Evolutionary conservation across 345 rosid genomes (phyloP), one percentile per base, ranked within the genome.

Genomic region (Orychophragmus violaceus): DNA sequence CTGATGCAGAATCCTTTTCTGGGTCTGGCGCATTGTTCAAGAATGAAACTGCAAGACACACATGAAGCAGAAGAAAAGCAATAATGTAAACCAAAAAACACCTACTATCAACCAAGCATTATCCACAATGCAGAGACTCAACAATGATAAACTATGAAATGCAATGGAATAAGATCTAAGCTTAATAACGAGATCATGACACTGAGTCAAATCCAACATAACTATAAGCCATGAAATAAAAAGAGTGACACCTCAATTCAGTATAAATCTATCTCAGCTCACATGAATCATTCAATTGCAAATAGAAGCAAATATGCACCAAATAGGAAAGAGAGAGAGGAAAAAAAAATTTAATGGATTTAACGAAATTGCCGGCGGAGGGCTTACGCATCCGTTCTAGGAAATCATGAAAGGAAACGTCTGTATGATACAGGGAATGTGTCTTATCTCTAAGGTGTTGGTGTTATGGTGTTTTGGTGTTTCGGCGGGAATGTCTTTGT

Each of bases 351-450:
- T 92, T 92, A 71, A 92, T 87, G 70, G 98, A 92, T 82, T 80
- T 87, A 72, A 92, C 98, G 76, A 87, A 81, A 72, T 87, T 96
- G 14, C 89, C 78, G 27, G 98, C 96, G 42, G 95, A 72, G 9
- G 97, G 95, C 46, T 89, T 93, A 16, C 98, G 92, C 98, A 87
- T 92, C 44, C 97, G 88, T 50, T 93, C 98, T 4, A 89, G 83
- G 79, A 92, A 92, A 65, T 89, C 95, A 71, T 83, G 95, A 39
- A 87, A 59, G 76, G 86, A 84, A 22, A 84, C 87, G 76, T 86
- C 93, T 1, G 83, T 62, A 79, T n/a, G n/a, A n/a, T n/a, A n/a
- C n/a, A n/a, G n/a, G n/a, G n/a, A n/a, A n/a, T n/a, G n/a, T n/a
- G n/a, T n/a, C n/a, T n/a, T n/a, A n/a, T n/a, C n/a, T n/a, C 78